Evolutionary conservation across 2,329 filamentous ascomycete species (phyloP).

Genomic region (Penicillium sp.): DNA sequence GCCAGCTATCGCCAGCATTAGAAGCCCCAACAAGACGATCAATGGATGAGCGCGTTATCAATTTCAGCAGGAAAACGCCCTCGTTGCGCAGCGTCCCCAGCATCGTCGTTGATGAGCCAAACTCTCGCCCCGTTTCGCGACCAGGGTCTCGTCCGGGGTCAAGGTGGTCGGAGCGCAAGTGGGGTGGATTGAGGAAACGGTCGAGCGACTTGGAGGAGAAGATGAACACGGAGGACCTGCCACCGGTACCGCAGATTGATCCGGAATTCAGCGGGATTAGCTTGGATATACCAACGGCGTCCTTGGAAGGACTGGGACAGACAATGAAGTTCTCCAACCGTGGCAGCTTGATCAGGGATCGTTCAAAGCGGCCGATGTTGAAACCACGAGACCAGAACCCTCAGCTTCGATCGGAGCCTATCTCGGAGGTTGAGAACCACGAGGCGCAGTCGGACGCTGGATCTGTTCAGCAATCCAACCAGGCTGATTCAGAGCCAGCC

Average conservation of each 20-base stretch:
- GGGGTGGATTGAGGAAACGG: slow-evolving; percentile 37
- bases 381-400: slow-evolving; percentile 29
- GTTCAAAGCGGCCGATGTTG: slow-evolving; percentile 30
- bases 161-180: slow-evolving; percentile 47
- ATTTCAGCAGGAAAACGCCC: slow-evolving; percentile 27
- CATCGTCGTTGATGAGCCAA: slow-evolving; percentile 40
- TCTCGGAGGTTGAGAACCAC: not conserved
- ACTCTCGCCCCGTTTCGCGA: slow-evolving; percentile 28
- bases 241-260: slow-evolving; percentile 35
- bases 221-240: slow-evolving; percentile 27
- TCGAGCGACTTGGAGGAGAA: slow-evolving; percentile 35
- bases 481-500: slow-evolving; percentile 4
- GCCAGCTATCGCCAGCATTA: slow-evolving; percentile 13
- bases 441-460: slow-evolving; percentile 4
- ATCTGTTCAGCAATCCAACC: slow-evolving; percentile 7
- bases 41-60: slow-evolving; percentile 24
- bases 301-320: slow-evolving; percentile 54
- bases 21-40: slow-evolving; percentile 18
- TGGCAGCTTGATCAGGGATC: slow-evolving; percentile 60
- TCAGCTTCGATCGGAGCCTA: slow-evolving; percentile 10
- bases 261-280: slow-evolving; percentile 51
- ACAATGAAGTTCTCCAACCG: slow-evolving; percentile 60
- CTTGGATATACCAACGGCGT: slow-evolving; percentile 56
- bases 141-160: slow-evolving; percentile 40
- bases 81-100: slow-evolving; percentile 40